Conservation (phyloP, 768 basidiomycete genomes). For the Gloeopeniophorella convolvens region DNA sequence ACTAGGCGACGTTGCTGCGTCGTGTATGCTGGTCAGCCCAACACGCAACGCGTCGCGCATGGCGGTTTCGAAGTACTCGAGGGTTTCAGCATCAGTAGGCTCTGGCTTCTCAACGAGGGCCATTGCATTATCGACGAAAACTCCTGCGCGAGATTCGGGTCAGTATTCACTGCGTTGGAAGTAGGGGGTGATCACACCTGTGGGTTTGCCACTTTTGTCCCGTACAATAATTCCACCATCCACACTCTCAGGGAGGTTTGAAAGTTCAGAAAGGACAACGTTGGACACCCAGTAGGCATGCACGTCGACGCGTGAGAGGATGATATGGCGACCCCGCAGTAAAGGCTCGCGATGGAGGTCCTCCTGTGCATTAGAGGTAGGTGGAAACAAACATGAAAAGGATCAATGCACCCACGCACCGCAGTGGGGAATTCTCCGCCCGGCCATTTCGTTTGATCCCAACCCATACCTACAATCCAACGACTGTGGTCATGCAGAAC, state of each 20-base stretch:
- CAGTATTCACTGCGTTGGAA: not conserved
- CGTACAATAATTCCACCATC: conserved; percentile 72
- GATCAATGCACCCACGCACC: conserved; percentile 33
- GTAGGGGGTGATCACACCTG: conserved; percentile 39
- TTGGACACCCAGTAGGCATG: conserved; percentile 87
- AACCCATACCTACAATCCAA: conserved; percentile 87
- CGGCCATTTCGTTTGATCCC: conserved; percentile 87
- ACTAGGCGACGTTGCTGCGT: conserved; percentile 52
- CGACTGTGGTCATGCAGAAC: conserved; percentile 41
- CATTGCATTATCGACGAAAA: conserved; percentile 90
- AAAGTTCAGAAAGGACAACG: conserved; percentile 59
- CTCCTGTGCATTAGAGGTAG: conserved; percentile 34
- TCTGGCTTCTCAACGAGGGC: conserved; percentile 58
- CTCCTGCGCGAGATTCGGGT: conserved; percentile 32
- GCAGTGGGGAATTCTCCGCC: conserved; percentile 56
- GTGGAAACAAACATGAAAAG: not conserved
- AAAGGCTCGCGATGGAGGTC: conserved; percentile 68
- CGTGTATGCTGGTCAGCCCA: conserved; percentile 85
- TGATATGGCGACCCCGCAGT: conserved; percentile 64
- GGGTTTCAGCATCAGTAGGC: conserved; percentile 49
- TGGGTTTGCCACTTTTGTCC: conserved; percentile 54
- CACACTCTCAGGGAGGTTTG: conserved; percentile 51
- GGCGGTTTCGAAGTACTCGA: conserved; percentile 58
- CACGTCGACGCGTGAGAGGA: conserved; percentile 68
- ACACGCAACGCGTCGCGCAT: conserved; percentile 63